Evolutionary conservation across 225 moss, liverwort and hornwort genomes (phyloP), one percentile per base, ranked within the genome.

Genomic region (Antitrichia curtipendula): DNA sequence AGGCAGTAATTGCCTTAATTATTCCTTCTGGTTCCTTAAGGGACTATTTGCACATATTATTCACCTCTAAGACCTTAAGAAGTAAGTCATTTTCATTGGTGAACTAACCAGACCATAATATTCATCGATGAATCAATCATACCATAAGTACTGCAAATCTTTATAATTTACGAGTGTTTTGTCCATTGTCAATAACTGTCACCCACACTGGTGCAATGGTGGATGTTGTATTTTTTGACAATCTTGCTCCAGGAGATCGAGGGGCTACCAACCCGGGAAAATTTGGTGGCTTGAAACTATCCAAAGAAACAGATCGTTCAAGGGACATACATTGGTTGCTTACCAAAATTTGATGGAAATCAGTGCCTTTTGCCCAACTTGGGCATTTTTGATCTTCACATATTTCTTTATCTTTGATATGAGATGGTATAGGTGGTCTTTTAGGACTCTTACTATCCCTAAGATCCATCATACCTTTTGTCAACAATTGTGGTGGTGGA

Each of bases 141-240:
- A 63, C 28, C 25, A 53, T 34, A 45, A 61, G 10, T 78, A 3
- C 0, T 78, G 3, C 18, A 57, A 47, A 49, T 78, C 9, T 61
- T 66, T 87, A 89, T 13, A 19, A 53, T 52, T 89, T 93, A 28
- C 61, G 49, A 71, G 64, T 88, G 54, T 85, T 88, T 36, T 83
- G 75, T 10, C 91, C 75, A 71, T 90, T 92, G 54, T 94, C 92
- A 85, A 94, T 94, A 34, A 94, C 91, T 12, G 93, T 94, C 77
- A 94, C 87, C 93, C 93, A 94, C 31, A 85, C 36, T 0, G 91
- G 92, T 77, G 83, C 56, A 12, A 7, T 3, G 0, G 88, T 80
- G 9, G 78, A 75, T 71, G 91, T 86, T 28, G 84, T 56, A n/a
- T 73, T 74, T 82, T 57, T 85, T 27, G 72, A 60, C 2, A 59